Percentiles rank a stretch among this genome's conserved stretches.
Evolutionary conservation across 78 protist genomes (phyloP).

Genomic region (Monocercomonoides exilis): DNA sequence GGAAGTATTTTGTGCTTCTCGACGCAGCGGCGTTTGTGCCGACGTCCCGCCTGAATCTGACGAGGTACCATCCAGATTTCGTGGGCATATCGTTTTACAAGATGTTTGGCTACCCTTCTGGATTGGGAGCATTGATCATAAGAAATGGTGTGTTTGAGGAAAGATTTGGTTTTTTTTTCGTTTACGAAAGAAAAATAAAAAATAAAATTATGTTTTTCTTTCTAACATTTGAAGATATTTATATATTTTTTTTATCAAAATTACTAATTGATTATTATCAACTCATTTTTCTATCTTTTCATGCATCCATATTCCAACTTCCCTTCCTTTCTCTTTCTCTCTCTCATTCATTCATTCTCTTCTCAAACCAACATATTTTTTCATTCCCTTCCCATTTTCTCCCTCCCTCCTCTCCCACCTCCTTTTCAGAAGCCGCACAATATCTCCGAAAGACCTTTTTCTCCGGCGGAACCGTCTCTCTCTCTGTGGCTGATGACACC

Average conservation of each 20-base stretch:
- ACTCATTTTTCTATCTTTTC: neutral
- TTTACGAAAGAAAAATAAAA: too few species aligned
- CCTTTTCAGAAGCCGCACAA: neutral
- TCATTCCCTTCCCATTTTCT: neutral
- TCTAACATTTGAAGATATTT: too few species aligned
- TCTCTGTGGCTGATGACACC: neutral
- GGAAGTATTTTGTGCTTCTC: conserved; percentile 9
- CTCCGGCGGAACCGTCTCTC: neutral
- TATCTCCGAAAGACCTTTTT: neutral
- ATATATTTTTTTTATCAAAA: too few species aligned
- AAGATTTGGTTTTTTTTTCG: too few species aligned
- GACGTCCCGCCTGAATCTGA: conserved; percentile 43
- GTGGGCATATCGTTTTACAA: conserved; percentile 76
- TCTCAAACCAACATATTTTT: neutral
- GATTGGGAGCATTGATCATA: conserved; percentile 75
- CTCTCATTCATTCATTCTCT: too few species aligned
- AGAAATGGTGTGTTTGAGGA: conserved; percentile 31
- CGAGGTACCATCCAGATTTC: conserved; percentile 49
- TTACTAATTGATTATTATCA: neutral
- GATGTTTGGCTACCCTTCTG: conserved; percentile 86
- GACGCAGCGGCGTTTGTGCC: conserved; percentile 67
- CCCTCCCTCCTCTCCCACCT: neutral
- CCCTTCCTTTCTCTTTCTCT: too few species aligned
- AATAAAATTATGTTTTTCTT: too few species aligned
- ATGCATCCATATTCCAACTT: too few species aligned